These are phyloP conservation scores for Xylariaceae sp. DNA, from an alignment of 2,329 filamentous ascomycete species.

Conservation along the genomic window DNA sequence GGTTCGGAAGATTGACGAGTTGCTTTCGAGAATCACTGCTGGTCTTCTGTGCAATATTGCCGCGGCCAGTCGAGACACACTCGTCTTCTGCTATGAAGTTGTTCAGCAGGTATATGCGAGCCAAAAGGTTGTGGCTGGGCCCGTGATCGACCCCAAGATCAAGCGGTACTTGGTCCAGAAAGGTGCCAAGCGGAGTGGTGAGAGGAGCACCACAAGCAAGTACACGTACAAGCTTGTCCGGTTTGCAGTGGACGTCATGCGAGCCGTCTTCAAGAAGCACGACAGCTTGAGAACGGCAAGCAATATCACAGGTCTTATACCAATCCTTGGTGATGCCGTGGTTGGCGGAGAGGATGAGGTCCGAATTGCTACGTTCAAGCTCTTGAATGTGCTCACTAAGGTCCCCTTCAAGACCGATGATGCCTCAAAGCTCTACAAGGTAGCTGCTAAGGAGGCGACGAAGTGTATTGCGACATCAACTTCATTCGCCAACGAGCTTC, in stretches of 20 bases:
- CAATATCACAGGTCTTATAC: constrained; percentile 81
- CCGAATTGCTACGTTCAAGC: constrained; percentile 77
- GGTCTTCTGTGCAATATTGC: constrained; percentile 79
- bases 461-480: constrained; percentile 72
- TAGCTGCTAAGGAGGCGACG: constrained; percentile 81
- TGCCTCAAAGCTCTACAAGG: constrained; percentile 58
- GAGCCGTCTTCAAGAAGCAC: constrained; percentile 80
- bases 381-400: constrained; percentile 80
- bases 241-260: constrained; percentile 82
- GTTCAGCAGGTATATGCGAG: constrained; percentile 79
- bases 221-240: constrained; percentile 82
- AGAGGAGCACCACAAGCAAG: constrained; percentile 66
- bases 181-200: constrained; percentile 67
- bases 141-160: constrained; percentile 56
- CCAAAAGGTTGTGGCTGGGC: constrained; percentile 45
- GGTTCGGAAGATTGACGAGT: constrained; percentile 83
- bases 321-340: constrained; percentile 81
- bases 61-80: constrained; percentile 70
- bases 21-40: constrained; percentile 75
- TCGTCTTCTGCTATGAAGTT: constrained; percentile 94
- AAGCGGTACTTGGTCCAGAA: constrained; percentile 77
- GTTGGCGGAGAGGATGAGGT: constrained; percentile 86
- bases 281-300: constrained; percentile 70
- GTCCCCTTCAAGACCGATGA: constrained; percentile 71
- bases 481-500: constrained; percentile 74